phyloP scores from a whole-genome alignment of 2,329 filamentous ascomycete species.

The Penicillium sp. region DNA sequence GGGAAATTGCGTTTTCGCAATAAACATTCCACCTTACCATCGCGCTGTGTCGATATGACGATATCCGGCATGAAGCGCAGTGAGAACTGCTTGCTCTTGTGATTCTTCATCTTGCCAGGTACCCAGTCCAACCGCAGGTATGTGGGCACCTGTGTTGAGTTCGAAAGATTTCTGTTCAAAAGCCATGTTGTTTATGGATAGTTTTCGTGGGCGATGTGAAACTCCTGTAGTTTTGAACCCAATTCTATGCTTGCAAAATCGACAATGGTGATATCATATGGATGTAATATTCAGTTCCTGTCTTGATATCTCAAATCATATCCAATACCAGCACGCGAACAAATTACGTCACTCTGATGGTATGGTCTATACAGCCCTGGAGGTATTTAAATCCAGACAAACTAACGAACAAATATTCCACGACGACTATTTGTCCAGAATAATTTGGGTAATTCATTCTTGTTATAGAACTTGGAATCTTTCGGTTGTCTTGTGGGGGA shows the following conservation, averaged over 20 bases:
- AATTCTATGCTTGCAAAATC: not conserved
- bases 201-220: not conserved
- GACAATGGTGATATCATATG: not conserved
- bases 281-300: not conserved
- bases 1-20: not conserved
- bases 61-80: constrained; percentile 54
- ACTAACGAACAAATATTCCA: no score
- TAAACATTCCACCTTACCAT: constrained; percentile 34
- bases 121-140: constrained; percentile 54
- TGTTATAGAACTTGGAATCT: no score
- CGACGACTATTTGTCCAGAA: no score
- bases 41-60: constrained; percentile 57
- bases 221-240: not conserved
- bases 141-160: constrained; percentile 51
- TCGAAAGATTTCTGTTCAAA: constrained; percentile 30
- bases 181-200: not conserved
- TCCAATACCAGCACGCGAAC: no score
- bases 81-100: constrained; percentile 52
- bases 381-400: not conserved
- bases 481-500: no score
- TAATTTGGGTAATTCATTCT: no score
- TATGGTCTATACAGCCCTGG: no score
- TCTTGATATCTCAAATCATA: no score
- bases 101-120: constrained; percentile 57
- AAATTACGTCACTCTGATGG: no score